Conservation (phyloP, 371 early-diverging fungal species). For the Funneliformis caledonium region DNA sequence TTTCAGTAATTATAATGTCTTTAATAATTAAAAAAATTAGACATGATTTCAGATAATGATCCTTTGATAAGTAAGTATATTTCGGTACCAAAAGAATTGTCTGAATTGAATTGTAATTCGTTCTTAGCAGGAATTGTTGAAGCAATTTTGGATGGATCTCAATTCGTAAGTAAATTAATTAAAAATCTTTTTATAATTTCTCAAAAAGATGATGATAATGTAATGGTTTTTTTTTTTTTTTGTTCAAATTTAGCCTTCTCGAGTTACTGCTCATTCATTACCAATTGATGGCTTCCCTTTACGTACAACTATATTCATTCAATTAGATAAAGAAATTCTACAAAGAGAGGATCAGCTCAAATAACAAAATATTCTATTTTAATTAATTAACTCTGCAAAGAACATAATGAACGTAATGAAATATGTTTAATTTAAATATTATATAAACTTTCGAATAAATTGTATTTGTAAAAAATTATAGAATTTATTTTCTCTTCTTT, state of each 20-base stretch:
- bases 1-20: not conserved
- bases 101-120: constrained; percentile 89
- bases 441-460: too few relatives aligned
- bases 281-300: constrained; percentile 89
- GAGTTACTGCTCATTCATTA: constrained; percentile 93
- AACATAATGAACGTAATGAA: too few relatives aligned
- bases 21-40: constrained; percentile 49
- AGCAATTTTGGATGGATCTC: constrained; percentile 87
- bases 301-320: constrained; percentile 92
- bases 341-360: constrained; percentile 76
- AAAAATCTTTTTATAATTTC: constrained; percentile 26
- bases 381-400: too few relatives aligned
- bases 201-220: constrained; percentile 1
- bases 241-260: constrained; percentile 68
- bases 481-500: not conserved
- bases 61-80: constrained; percentile 87
- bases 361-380: constrained; percentile 34
- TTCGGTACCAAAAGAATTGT: constrained; percentile 91
- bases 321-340: constrained; percentile 84
- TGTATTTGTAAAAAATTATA: not conserved
- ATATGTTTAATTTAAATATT: too few relatives aligned
- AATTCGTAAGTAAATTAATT: constrained; percentile 74
- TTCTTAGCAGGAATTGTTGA: constrained; percentile 96
- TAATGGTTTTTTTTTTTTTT: not conserved
- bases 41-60: constrained; percentile 98